Evolutionary conservation across 2,329 filamentous ascomycete genomes (phyloP), one percentile per base, ranked within the genome.

Genomic region (Colletotrichum australisinense): DNA sequence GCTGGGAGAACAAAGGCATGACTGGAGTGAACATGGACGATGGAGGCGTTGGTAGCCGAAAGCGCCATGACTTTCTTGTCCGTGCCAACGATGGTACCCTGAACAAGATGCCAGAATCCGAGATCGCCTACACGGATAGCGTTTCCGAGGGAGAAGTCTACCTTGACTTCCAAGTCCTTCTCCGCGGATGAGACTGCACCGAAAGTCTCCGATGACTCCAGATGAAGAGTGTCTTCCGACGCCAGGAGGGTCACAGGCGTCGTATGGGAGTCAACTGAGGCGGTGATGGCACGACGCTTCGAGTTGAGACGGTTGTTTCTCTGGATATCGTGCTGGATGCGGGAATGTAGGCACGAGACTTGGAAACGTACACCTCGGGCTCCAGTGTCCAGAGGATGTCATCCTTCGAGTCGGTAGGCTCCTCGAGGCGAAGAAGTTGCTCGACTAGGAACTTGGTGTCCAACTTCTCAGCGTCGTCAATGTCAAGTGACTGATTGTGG

Each of bases 401-500:
- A 1, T 58, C 28, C 7, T 52, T 11, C 11, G 26, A 30, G 5
- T 19, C 19, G 12, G 28, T 7, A 9, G n/a, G 16, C 42, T 60
- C 55, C 53, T 70, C 68, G 1, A 70, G 68, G n/a, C 22, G 38
- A 1, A 28, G 0, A 14, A 70, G 5, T 2, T 66, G 62, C 68
- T 60, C 55, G 24, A 14, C 42, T 2, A 70, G 24, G 9, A 62
- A 56, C 9, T 42, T 30, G 19, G 26, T 5, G 19, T 26, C 28
- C 22, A 26, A 9, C n/a, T 46, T 22, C 9, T 59, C 38, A 2
- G 22, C 42, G 16, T 55, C 9, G 14, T 74, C 74, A 1, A 75
- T 24, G 52, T 75, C 74, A 14, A 75, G 38, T 7, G 55, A 57
- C 26, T 74, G 74, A 11, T 71, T 12, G 5, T 68, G 35, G 14